A percentile compares a stretch with the other conserved stretches of the same genome.
Evolutionary conservation across 495 filamentous ascomycete genomes (phyloP).

Genomic region (Bryoglossum gracile): DNA sequence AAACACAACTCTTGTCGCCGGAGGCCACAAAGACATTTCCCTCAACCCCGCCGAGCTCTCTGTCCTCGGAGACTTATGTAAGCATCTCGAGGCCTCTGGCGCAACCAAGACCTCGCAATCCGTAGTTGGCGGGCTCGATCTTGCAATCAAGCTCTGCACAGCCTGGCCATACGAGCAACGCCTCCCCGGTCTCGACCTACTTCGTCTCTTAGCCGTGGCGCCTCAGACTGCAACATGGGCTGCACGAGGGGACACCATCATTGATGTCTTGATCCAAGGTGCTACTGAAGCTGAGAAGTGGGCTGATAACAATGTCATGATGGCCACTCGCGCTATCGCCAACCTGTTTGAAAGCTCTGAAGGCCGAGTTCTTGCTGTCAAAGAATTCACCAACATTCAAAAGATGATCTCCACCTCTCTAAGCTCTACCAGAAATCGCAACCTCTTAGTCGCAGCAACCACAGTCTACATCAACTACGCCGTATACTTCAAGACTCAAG

Average conservation of each 20-base stretch:
- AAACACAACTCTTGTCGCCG: slow-evolving; percentile 57
- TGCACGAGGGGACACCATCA: slow-evolving; percentile 39
- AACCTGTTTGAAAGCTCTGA: slow-evolving; percentile 76
- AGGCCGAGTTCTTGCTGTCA: slow-evolving; percentile 56
- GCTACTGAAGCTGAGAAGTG: slow-evolving; percentile 35
- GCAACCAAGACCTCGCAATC: slow-evolving; percentile 26
- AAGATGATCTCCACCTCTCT: slow-evolving; percentile 40
- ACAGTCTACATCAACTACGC: slow-evolving; percentile 85
- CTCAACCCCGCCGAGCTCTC: slow-evolving; percentile 64
- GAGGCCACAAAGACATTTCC: slow-evolving; percentile 64
- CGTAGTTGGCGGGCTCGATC: slow-evolving; percentile 39
- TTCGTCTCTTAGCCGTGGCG: slow-evolving; percentile 68
- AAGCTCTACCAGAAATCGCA: slow-evolving; percentile 58
- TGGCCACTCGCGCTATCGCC: slow-evolving; percentile 71
- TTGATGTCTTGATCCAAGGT: slow-evolving; percentile 52
- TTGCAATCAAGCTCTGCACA: slow-evolving; percentile 61
- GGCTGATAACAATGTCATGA: slow-evolving; percentile 73
- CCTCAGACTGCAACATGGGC: slow-evolving; percentile 51
- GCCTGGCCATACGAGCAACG: slow-evolving; percentile 71
- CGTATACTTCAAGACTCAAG: slow-evolving; percentile 36
- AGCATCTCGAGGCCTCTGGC: slow-evolving; percentile 46
- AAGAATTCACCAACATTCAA: slow-evolving; percentile 51
- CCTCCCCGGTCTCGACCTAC: slow-evolving; percentile 76
- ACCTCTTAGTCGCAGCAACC: slow-evolving; percentile 71
- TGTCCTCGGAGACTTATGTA: slow-evolving; percentile 45